phyloP scores from a whole-genome alignment of 768 basidiomycete genomes.

The Bullera alba region DNA sequence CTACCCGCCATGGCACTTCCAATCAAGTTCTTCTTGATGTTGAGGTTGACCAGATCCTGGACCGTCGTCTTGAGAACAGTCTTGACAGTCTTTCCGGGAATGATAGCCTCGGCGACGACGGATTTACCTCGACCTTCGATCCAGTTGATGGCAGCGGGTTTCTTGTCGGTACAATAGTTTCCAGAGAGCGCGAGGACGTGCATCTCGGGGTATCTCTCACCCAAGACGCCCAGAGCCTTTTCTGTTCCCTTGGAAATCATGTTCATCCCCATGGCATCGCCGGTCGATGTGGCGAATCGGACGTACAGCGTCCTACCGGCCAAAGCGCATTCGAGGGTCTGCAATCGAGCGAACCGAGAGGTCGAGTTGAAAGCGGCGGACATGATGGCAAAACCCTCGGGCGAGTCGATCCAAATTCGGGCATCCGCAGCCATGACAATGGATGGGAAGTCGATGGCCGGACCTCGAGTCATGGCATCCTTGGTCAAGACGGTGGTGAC shows the following conservation, averaged over 20 bases:
- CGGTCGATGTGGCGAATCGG: conserved; percentile 87
- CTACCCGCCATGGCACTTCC: conserved; percentile 97
- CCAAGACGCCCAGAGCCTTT: conserved; percentile 70
- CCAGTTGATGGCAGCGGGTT: conserved; percentile 99
- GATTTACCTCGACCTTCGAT: conserved; percentile 98
- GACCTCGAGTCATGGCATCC: conserved; percentile 97
- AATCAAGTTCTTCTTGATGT: conserved; percentile 92
- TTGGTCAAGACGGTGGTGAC: conserved; percentile 85
- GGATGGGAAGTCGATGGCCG: conserved; percentile 91
- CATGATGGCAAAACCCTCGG: conserved; percentile 67
- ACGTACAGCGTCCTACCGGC: conserved; percentile 91
- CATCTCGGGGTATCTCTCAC: conserved; percentile 81
- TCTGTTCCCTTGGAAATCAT: conserved; percentile 99
- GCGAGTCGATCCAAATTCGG: conserved; percentile 77
- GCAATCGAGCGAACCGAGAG: conserved; percentile 81
- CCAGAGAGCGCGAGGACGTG: conserved; percentile 81
- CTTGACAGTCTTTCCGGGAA: conserved; percentile 82
- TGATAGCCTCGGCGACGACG: conserved; percentile 88
- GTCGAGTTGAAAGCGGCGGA: conserved; percentile 88
- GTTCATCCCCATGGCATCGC: conserved; percentile 99
- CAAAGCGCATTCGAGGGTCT: conserved; percentile 76
- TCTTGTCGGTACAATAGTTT: conserved; percentile 99
- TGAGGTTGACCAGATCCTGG: conserved; percentile 76
- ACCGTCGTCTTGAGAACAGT: conserved; percentile 93
- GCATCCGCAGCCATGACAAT: conserved; percentile 73